Base-by-base conservation (phyloP, 345 rosid species). In the Corchorus olitorius region DNA sequence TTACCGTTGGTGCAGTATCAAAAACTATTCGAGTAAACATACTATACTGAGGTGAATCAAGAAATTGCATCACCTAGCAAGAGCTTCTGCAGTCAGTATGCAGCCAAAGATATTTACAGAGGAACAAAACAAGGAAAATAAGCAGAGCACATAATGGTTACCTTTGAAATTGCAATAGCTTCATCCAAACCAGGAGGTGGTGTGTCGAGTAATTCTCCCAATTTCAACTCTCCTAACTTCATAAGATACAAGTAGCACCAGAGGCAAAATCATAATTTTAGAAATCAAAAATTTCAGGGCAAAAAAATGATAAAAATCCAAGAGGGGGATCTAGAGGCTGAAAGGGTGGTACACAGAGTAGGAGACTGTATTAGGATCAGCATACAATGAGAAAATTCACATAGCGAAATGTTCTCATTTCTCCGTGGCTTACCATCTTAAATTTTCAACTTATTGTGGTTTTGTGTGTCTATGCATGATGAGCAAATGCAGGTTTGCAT, bases 161-260 rank as follows among this genome's bases (percentile, higher is more conserved):
- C 98, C 87, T 93, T 96, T 70, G 99, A 89, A 84, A 96, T 96
- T 75, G 99, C 99, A 78, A 96, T 89, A 59, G 98, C 98, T 92
- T 96, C 99, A 89, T 96, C 97, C 79, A 96, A 83, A 73, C 99
- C 98, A 72, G 98, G 99, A 82, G 99, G 99, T n/a, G 99, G 99
- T 20, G 98, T 88, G 78, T 96, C 99, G 17, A 93, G 89, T 77
- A 96, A 85, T 19, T 70, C 73, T 50, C 99, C 98, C 60, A 96
- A 85, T 80, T 96, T 93, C 73, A 93, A 82, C 75, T 96, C 99
- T 45, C 98, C 98, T 79, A 96, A 79, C 99, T 93, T 87, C 79
- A 64, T 70, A 54, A 76, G 52, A 27, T 71, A 65, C 58, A 67
- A 53, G 59, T 79, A 35, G 55, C 58, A 77, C 34, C 76, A 76